Evolutionary conservation across 805 yeast species (phyloP).

Genomic region (Ogataea paraovalis): DNA sequence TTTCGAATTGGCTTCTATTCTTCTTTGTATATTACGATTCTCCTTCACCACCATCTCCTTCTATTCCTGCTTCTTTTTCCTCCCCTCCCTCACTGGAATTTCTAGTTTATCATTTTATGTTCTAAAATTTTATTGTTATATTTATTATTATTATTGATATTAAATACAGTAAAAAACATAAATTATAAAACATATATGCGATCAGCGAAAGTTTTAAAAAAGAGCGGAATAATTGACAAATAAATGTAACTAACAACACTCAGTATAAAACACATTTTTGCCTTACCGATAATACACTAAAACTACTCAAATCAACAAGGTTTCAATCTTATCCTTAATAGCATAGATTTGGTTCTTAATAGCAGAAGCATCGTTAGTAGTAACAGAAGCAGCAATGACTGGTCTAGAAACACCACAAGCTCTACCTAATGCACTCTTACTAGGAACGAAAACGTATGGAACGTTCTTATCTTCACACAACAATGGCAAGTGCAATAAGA

Average conservation of each 20-base stretch:
- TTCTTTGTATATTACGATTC: background rate
- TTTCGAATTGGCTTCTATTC: background rate
- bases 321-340: slow-evolving; percentile 98
- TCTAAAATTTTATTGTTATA: background rate
- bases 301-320: slow-evolving; percentile 70
- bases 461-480: slow-evolving; percentile 99
- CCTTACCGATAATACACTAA: background rate
- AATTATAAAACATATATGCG: background rate
- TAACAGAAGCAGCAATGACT: slow-evolving; percentile 96
- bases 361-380: slow-evolving; percentile 97
- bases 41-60: no score
- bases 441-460: slow-evolving; percentile 97
- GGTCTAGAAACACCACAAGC: slow-evolving; percentile 99
- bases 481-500: slow-evolving; percentile 93
- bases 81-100: background rate
- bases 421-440: slow-evolving; percentile 98
- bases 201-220: background rate
- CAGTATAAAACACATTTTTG: background rate
- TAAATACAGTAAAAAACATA: background rate
- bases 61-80: background rate
- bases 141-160: background rate
- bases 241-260: background rate
- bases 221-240: background rate
- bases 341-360: slow-evolving; percentile 95
- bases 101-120: no score